Conservation (phyloP, 1,139 yeast species). For the Hyphopichia burtonii region DNA sequence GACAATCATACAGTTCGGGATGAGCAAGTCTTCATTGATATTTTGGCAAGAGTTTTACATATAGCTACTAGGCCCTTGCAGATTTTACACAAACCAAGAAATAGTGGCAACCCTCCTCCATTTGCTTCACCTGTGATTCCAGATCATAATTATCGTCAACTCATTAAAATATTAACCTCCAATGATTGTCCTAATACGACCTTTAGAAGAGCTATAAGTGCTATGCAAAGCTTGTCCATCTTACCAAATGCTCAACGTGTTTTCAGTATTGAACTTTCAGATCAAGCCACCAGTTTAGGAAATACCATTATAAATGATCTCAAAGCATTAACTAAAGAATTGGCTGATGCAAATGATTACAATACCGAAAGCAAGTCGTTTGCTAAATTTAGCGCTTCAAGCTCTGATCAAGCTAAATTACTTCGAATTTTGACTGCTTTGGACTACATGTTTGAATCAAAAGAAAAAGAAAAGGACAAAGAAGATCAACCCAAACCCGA, state of each 20-base stretch:
- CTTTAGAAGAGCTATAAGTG: conserved; percentile 78
- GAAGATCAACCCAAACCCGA: conserved; percentile 4
- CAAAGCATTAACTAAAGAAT: conserved; percentile 46
- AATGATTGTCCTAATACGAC: conserved; percentile 86
- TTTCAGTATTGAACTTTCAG: conserved; percentile 69
- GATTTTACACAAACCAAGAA: conserved; percentile 36
- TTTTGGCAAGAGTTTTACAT: conserved; percentile 71
- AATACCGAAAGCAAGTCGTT: conserved; percentile 56
- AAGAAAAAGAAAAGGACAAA: conserved; percentile 16
- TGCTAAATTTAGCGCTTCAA: conserved; percentile 71
- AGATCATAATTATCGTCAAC: conserved; percentile 56
- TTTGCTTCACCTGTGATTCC: conserved; percentile 66
- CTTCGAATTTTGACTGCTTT: conserved; percentile 83
- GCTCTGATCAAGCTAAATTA: conserved; percentile 85
- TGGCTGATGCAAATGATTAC: conserved; percentile 37
- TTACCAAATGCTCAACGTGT: conserved; percentile 61
- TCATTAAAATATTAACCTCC: conserved; percentile 71
- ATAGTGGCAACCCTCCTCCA: conserved; percentile 24
- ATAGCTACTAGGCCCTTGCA: conserved; percentile 74
- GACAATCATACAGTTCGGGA: conserved; percentile 64
- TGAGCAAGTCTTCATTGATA: conserved; percentile 75
- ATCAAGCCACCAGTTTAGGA: conserved; percentile 64
- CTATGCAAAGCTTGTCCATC: conserved; percentile 75
- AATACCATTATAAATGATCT: conserved; percentile 58
- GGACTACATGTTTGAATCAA: conserved; percentile 71